These are phyloP conservation scores for Mycena epipterygia DNA, from an alignment of 768 basidiomycete genomes.

Conservation along the genomic window DNA sequence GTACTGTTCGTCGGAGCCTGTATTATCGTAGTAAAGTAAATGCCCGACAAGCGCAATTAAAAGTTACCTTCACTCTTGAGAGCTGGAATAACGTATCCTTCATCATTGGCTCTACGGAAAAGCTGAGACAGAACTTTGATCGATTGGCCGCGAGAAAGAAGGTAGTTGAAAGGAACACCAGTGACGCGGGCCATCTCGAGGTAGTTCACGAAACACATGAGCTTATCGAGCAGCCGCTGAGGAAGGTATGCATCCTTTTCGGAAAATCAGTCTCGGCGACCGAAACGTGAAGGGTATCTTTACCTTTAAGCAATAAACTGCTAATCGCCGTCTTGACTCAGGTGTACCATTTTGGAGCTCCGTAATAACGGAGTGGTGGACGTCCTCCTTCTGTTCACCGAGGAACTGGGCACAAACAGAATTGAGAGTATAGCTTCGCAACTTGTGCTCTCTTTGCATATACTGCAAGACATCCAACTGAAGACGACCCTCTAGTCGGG, in stretches of 20 bases:
- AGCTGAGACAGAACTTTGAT: constrained; percentile 99
- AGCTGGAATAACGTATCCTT: constrained; percentile 91
- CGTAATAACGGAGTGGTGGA: constrained; percentile 98
- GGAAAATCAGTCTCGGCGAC: background rate
- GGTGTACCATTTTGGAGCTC: constrained; percentile 97
- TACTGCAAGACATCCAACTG: constrained; percentile 97
- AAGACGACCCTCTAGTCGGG: constrained; percentile 89
- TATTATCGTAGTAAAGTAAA: constrained; percentile 8
- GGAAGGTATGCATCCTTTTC: constrained; percentile 96
- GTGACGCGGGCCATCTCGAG: constrained; percentile 99
- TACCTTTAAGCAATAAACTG: constrained; percentile 98
- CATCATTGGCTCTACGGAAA: constrained; percentile 91
- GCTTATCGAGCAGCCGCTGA: constrained; percentile 94
- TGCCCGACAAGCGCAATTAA: background rate
- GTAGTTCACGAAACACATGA: constrained; percentile 99
- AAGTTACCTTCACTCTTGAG: constrained; percentile 84
- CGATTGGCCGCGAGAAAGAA: constrained; percentile 94
- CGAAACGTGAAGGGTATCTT: background rate
- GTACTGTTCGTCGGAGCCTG: constrained; percentile 95
- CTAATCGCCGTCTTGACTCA: constrained; percentile 91
- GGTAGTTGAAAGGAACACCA: constrained; percentile 98
- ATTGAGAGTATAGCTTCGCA: constrained; percentile 97
- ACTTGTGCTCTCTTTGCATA: constrained; percentile 98
- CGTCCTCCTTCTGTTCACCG: constrained; percentile 99
- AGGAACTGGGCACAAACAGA: constrained; percentile 98